These are phyloP conservation scores for Fusarium armeniacum DNA, from an alignment of 2,329 filamentous ascomycete species.

Conservation along the genomic window DNA sequence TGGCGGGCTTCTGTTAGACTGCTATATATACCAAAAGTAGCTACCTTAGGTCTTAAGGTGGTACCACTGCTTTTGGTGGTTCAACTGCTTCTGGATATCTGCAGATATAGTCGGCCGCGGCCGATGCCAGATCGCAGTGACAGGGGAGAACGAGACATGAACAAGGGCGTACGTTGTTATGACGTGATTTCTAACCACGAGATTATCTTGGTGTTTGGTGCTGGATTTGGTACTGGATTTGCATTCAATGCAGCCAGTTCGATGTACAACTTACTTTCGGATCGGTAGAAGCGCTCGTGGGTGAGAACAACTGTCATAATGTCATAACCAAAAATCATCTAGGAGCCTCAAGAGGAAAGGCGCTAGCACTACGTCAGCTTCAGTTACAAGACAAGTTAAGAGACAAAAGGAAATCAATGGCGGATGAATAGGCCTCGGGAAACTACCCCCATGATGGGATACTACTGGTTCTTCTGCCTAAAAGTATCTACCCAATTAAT, in stretches of 20 bases:
- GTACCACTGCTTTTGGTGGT: too few species aligned
- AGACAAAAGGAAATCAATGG: not conserved
- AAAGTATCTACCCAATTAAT: not conserved
- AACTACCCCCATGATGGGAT: not conserved
- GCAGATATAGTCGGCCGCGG: not conserved
- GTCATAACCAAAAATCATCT: not conserved
- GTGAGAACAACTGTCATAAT: not conserved
- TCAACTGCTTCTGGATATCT: not conserved
- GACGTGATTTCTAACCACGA: constrained; percentile 9
- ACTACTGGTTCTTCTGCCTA: not conserved
- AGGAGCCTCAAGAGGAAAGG: not conserved
- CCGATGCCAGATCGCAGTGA: not conserved
- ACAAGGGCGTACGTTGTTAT: constrained; percentile 17
- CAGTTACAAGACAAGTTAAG: not conserved
- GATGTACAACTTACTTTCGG: not conserved
- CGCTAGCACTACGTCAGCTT: not conserved
- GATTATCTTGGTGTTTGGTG: not conserved
- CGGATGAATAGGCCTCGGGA: not conserved
- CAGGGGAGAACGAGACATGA: constrained; percentile 1
- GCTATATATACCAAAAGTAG: too few species aligned
- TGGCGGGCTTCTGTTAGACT: not conserved
- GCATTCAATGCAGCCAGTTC: not conserved
- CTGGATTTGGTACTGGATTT: not conserved
- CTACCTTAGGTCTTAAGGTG: too few species aligned
- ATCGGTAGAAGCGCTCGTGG: not conserved